A percentile compares a stretch with the other conserved stretches of the same genome.
Conservation (phyloP, 2,329 filamentous ascomycete genomes). For the Fusarium mexicanum region DNA sequence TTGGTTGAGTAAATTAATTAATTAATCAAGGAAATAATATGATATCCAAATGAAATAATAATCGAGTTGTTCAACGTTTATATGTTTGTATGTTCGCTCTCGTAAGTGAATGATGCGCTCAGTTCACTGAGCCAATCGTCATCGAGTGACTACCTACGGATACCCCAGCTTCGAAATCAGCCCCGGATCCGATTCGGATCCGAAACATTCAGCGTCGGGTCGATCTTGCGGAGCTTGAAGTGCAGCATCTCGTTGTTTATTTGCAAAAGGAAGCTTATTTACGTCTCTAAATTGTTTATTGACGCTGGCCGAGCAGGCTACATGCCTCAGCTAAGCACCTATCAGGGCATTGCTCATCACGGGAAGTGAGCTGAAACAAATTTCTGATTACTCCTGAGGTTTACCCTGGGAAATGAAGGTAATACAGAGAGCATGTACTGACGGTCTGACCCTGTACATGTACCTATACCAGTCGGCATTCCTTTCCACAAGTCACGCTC, state of each 20-base stretch:
- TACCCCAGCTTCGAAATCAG: background rate
- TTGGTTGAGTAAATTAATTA: background rate
- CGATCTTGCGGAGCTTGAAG: slow-evolving; percentile 2
- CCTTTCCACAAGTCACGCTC: background rate
- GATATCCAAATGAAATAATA: slow-evolving; percentile 1
- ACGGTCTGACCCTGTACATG: background rate
- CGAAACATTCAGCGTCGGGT: slow-evolving; percentile 7
- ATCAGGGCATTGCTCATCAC: background rate
- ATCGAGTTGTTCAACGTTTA: background rate
- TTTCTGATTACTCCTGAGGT: background rate
- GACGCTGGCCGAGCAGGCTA: background rate
- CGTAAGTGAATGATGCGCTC: background rate
- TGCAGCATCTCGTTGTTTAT: background rate
- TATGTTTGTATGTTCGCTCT: background rate
- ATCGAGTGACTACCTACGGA: background rate
- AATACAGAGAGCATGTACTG: background rate
- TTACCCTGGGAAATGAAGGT: background rate
- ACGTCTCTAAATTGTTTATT: background rate
- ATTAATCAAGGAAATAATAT: background rate
- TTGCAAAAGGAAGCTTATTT: background rate
- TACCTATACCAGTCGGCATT: background rate
- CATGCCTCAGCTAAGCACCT: background rate
- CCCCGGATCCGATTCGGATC: slow-evolving; percentile 32
- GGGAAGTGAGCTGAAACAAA: background rate
- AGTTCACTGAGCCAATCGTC: background rate